A percentile compares a stretch with the other conserved stretches of the same genome.
phyloP scores from a whole-genome alignment of 768 basidiomycete genomes.

The Rubroboletus satanas region DNA sequence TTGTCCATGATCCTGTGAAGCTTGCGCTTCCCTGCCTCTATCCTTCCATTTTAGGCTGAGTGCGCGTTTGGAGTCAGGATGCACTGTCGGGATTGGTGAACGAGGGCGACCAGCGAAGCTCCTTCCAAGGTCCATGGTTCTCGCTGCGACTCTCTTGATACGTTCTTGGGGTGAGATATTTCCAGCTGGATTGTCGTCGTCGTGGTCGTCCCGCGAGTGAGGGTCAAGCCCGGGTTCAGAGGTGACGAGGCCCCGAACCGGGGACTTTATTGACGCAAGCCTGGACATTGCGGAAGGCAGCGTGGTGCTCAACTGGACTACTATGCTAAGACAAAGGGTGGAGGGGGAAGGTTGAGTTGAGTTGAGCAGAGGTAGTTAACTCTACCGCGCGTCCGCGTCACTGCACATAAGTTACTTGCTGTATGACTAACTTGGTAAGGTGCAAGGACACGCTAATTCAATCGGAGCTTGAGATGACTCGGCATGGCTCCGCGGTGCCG shows the following conservation, averaged over 20 bases:
- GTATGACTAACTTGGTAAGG: neutral
- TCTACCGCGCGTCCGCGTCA: conserved; percentile 10
- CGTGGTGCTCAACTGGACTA: conserved; percentile 1
- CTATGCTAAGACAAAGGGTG: conserved; percentile 7
- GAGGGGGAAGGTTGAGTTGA: neutral
- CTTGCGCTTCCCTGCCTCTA: conserved; percentile 41
- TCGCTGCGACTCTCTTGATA: conserved; percentile 52
- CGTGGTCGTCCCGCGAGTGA: conserved; percentile 29
- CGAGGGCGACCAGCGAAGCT: conserved; percentile 46
- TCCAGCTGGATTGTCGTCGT: conserved; percentile 27
- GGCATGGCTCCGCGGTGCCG: conserved; percentile 20
- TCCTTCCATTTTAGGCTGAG: conserved; percentile 54
- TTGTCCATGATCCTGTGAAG: conserved; percentile 24
- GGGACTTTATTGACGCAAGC: conserved; percentile 22
- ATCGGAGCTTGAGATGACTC: conserved; percentile 15
- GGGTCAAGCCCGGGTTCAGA: conserved; percentile 34
- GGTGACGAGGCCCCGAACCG: conserved; percentile 16
- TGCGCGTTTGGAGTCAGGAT: conserved; percentile 44
- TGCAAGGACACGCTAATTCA: neutral
- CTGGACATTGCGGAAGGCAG: conserved; percentile 22
- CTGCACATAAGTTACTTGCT: neutral
- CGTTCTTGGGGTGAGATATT: conserved; percentile 38
- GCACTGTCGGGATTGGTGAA: conserved; percentile 27
- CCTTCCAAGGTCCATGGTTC: conserved; percentile 61
- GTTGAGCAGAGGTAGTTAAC: neutral